Evolutionary conservation across 2,329 filamentous ascomycete genomes (phyloP).

Genomic region (Fusarium sororula): DNA sequence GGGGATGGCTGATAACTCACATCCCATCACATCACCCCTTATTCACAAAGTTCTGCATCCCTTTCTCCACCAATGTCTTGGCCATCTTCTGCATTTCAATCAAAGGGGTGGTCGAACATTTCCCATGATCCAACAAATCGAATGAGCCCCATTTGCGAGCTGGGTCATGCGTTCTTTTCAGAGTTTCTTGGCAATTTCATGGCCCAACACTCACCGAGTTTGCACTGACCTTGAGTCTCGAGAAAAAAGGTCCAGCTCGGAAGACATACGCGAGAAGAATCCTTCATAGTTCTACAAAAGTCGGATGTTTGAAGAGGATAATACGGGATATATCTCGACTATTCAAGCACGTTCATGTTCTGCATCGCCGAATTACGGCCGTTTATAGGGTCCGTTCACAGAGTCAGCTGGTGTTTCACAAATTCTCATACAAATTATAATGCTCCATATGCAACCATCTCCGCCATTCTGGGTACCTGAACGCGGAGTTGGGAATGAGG

Average conservation of each 20-base stretch:
- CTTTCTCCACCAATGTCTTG: conserved; percentile 15
- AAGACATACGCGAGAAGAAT: not conserved
- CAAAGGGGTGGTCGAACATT: conserved; percentile 1
- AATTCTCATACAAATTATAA: not conserved
- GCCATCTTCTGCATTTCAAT: conserved; percentile 1
- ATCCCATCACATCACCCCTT: not conserved
- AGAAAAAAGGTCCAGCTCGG: not conserved
- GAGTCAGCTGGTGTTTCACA: conserved; percentile 28
- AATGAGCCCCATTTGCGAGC: conserved; percentile 3
- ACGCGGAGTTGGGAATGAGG: not conserved
- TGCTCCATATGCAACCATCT: conserved; percentile 8
- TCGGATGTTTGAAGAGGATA: conserved; percentile 25
- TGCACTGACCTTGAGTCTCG: not conserved
- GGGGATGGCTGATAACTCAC: not conserved
- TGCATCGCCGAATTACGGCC: conserved; percentile 32
- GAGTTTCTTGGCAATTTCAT: not conserved
- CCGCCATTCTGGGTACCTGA: not conserved
- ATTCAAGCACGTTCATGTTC: conserved; percentile 3
- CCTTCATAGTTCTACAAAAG: not conserved
- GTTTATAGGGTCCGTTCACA: conserved; percentile 22
- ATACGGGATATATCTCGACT: conserved; percentile 14
- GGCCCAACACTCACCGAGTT: not conserved
- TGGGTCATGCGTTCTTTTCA: conserved; percentile 11
- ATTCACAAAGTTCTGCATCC: conserved; percentile 1
- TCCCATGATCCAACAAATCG: not conserved